phyloP scores from a whole-genome alignment of 345 rosid genomes.

The Rhodomyrtus tomentosa region DNA sequence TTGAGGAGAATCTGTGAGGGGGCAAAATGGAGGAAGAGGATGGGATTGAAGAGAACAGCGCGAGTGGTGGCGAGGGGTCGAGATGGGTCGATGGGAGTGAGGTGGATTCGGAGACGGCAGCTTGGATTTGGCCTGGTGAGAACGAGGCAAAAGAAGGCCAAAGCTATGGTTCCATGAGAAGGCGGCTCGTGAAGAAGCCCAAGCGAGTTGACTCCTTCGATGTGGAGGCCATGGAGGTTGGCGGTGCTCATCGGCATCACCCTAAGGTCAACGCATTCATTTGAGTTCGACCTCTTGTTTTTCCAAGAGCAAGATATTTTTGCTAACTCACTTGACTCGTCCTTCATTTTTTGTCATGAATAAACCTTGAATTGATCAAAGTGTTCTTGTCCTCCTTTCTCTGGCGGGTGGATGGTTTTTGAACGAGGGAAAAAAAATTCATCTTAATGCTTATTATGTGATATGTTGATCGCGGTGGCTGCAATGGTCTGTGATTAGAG shows the following conservation, averaged over 20 bases:
- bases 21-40: conserved; percentile 50
- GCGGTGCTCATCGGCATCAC: conserved; percentile 40
- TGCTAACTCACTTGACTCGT: not conserved
- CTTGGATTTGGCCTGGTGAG: conserved; percentile 25
- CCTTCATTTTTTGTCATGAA: not conserved
- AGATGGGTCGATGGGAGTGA: conserved; percentile 96
- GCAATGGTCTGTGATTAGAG: not conserved
- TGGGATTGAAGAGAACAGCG: conserved; percentile 57
- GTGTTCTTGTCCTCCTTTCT: not conserved
- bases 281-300: not conserved
- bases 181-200: conserved; percentile 64
- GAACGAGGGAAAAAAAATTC: not conserved
- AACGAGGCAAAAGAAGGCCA: conserved; percentile 13
- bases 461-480: not conserved
- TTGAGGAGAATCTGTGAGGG: not conserved
- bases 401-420: not conserved
- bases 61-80: conserved; percentile 46
- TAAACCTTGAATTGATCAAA: not conserved
- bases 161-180: conserved; percentile 52
- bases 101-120: conserved; percentile 55
- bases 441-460: not conserved
- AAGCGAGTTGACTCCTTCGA: conserved; percentile 77
- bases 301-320: not conserved
- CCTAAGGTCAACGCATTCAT: conserved; percentile 31
- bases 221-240: conserved; percentile 94